Evolutionary conservation across 306 rosid species (phyloP), one percentile per base, ranked within the genome.

Genomic region (Comarum palustre): DNA sequence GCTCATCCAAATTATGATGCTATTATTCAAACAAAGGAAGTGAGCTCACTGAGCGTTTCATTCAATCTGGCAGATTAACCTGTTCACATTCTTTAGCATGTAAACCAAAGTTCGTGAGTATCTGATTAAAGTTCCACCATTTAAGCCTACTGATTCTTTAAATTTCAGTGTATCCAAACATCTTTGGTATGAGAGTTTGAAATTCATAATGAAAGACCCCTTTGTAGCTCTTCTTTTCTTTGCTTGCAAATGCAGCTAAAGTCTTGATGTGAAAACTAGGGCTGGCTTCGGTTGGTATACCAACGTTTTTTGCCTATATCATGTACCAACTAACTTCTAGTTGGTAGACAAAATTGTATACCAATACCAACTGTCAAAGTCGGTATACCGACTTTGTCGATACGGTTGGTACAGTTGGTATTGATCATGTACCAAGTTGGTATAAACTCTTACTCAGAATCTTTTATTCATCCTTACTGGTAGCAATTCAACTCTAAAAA

Each of bases 1-100:
- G 79, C 59, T 78, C 87, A 34, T 72, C 92, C 39, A 94, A 84
- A 78, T 73, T 94, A 77, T 94, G 83, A 87, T 64, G 57, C 16
- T 22, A 2, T 36, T 14, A 12, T 58, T 29, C 58, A 43, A 22
- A 36, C 75, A 24, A 41, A 42, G 66, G 8, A 20, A 34, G 55
- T 39, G 14, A 57, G 66, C 29, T 17, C 42, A 20, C 66, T 14
- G 54, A 55, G 41, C 52, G 14, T 71, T 45, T 29, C 66, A 22
- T 50, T 75, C 50, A 4, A 13, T 60, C 57, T 1, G 17, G 22
- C 66, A 57, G 13, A 41, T 22, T 15, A 3, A 24, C 17, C 20
- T 11, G 4, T 57, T 39, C 54, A 42, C 34, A 45, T 6, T 71
- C 54, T 16, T 71, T 24, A 7, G 24, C 50, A 16, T 24, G 19